A percentile compares a stretch with the other conserved stretches of the same genome.
Evolutionary conservation across 139 green algal species (phyloP).

Genomic region (Chlamydomonas applanata): DNA sequence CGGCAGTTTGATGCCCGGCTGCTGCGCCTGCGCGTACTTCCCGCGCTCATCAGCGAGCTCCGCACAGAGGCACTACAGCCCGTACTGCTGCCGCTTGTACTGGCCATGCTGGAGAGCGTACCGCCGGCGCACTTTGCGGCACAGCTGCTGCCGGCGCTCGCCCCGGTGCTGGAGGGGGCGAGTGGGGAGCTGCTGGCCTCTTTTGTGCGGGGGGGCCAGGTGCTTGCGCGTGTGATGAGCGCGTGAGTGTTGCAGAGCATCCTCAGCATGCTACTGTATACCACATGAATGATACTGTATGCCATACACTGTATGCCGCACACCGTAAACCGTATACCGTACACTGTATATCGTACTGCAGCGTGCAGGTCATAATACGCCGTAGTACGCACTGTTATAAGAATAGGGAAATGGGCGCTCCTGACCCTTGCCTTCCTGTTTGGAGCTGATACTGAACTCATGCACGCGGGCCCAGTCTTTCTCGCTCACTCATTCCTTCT

Average conservation of each 20-base stretch:
- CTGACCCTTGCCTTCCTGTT: not conserved
- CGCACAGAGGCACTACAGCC: slow-evolving; percentile 45
- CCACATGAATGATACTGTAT: no score
- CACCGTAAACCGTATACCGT: no score
- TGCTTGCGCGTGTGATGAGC: slow-evolving; percentile 42
- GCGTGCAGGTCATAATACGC: not conserved
- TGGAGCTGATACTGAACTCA: not conserved
- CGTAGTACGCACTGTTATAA: not conserved
- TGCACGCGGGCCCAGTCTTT: not conserved
- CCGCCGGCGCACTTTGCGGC: slow-evolving; percentile 40
- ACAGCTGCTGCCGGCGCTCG: slow-evolving; percentile 47
- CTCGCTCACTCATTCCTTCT: not conserved
- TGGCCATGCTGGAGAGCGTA: slow-evolving; percentile 52
- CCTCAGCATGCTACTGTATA: no score
- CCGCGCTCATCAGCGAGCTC: slow-evolving; percentile 53
- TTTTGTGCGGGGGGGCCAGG: slow-evolving; percentile 32
- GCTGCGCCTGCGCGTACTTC: slow-evolving; percentile 60
- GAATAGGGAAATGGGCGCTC: no score
- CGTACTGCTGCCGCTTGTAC: slow-evolving; percentile 59
- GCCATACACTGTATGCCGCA: no score
- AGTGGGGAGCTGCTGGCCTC: slow-evolving; percentile 55
- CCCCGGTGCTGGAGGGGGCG: slow-evolving; percentile 35
- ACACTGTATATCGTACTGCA: no score
- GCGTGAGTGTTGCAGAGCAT: no score
- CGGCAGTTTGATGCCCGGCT: slow-evolving; percentile 67